Base-by-base conservation (phyloP, 345 rosid genomes). In the Psidium friedrichsthalianum region DNA sequence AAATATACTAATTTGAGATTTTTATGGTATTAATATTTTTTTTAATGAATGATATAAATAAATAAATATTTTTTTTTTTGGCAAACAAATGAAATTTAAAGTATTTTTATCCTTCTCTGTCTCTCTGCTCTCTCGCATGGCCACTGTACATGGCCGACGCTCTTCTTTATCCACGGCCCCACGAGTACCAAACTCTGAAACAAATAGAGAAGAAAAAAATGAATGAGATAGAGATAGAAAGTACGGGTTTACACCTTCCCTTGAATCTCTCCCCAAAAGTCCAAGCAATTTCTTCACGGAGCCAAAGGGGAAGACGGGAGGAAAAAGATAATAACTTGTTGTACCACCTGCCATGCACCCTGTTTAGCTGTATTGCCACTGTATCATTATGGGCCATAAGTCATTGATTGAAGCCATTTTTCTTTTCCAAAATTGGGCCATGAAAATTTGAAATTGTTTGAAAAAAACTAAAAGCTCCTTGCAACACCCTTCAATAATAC, bases 311-410 rank as follows among this genome's bases (percentile, higher is more conserved):
- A 6, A n/a, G 24, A 11, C 16, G 20, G 42, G 10, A 32, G n/a
- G 18, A 6, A 61, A 16, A 0, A 8, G 20, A 52, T 42, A 55
- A 42, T 76, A 85, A 76, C 36, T 56, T 56, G 83, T 32, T 53
- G 61, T 49, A 1, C 74, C 83, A 76, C 27, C 86, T 76, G 86
- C 64, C 83, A 10, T 85, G 86, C 86, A 57, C 44, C 4, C 78
- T 69, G 44, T 69, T 52, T 76, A 53, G 86, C 86, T 76, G 83
- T 76, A 85, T 56, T n/a, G 85, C 85, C 85, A 58, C 69, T 54
- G 7, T 13, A 27, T 29, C 25, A 64, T 69, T 61, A 64, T 54
- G 40, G 55, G 22, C 21, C 51, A n/a, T 53, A 69, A 40, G 15
- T 18, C 11, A 69, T 69, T 69, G 24, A 74, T 9, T 14, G 11